Evolutionary conservation across 1,284 basidiomycete species (phyloP).

Genomic region (Sporisorium iseilematis-ciliati): DNA sequence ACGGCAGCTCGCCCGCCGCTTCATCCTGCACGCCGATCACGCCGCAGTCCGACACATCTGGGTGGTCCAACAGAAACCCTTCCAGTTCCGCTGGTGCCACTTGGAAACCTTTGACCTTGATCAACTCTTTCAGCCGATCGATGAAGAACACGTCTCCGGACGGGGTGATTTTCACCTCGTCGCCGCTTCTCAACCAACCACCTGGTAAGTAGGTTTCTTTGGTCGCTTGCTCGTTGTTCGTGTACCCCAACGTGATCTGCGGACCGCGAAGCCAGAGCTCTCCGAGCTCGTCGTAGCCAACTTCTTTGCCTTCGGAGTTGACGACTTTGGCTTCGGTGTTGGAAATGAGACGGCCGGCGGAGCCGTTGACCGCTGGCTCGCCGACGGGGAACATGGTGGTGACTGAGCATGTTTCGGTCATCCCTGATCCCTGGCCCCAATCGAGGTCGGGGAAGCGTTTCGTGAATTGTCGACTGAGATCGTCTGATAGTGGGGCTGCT

Average conservation of each 20-base stretch:
- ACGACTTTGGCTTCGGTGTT: slow-evolving; percentile 62
- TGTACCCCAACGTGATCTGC: slow-evolving; percentile 64
- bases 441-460: slow-evolving; percentile 49
- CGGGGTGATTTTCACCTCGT: slow-evolving; percentile 70
- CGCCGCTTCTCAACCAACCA: slow-evolving; percentile 63
- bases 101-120: slow-evolving; percentile 69
- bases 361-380: slow-evolving; percentile 63
- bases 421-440: slow-evolving; percentile 62
- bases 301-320: slow-evolving; percentile 56
- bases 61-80: slow-evolving; percentile 79
- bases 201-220: slow-evolving; percentile 61
- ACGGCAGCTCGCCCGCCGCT: slow-evolving; percentile 81
- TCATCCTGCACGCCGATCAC: slow-evolving; percentile 83
- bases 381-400: slow-evolving; percentile 68
- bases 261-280: slow-evolving; percentile 67
- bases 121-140: slow-evolving; percentile 68
- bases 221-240: slow-evolving; percentile 63
- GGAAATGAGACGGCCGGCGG: slow-evolving; percentile 59
- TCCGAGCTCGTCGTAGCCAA: slow-evolving; percentile 68
- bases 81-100: slow-evolving; percentile 74
- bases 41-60: slow-evolving; percentile 78
- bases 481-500: slow-evolving; percentile 59
- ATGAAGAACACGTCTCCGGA: slow-evolving; percentile 65
- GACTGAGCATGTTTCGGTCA: slow-evolving; percentile 65
- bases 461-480: slow-evolving; percentile 51